These are phyloP conservation scores for Aspergillus affinis DNA, from an alignment of 495 filamentous ascomycete genomes.

Conservation along the genomic window DNA sequence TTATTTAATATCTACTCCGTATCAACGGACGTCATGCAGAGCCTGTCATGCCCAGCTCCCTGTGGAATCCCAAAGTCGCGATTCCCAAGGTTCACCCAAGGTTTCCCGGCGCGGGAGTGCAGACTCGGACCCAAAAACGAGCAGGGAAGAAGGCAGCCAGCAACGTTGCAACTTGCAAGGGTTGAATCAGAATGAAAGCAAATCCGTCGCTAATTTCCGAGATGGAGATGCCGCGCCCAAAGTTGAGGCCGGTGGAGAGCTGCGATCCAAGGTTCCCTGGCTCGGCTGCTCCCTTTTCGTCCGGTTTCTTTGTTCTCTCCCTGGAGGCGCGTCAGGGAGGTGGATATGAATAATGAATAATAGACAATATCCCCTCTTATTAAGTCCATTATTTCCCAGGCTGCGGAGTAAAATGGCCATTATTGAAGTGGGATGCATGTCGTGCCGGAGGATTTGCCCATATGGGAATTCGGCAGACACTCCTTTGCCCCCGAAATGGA, in stretches of 20 bases:
- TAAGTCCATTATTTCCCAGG: too few relatives aligned
- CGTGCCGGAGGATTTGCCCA: neutral
- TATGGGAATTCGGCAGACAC: neutral
- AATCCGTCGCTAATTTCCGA: constrained; percentile 14
- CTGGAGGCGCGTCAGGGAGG: neutral
- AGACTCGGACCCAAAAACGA: neutral
- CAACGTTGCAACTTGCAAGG: constrained; percentile 13
- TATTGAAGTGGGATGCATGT: neutral
- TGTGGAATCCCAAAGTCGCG: neutral
- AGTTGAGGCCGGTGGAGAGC: constrained; percentile 21
- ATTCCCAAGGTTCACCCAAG: neutral
- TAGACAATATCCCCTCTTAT: neutral
- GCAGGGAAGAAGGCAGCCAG: neutral
- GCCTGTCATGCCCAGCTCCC: neutral
- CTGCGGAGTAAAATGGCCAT: neutral
- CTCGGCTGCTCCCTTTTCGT: constrained; percentile 7
- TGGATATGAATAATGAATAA: constrained; percentile 3
- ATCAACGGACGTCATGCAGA: neutral
- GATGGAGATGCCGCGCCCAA: constrained; percentile 8
- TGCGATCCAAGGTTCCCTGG: constrained; percentile 17
- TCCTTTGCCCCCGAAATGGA: too few relatives aligned
- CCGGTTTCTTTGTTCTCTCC: neutral
- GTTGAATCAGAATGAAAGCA: too few relatives aligned
- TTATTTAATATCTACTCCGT: too few relatives aligned
- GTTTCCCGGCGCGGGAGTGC: neutral